A percentile compares a stretch with the other conserved stretches of the same genome.
phyloP scores from a whole-genome alignment of 352 stramenopile genomes.

The Hyaloperonospora brassicae region DNA sequence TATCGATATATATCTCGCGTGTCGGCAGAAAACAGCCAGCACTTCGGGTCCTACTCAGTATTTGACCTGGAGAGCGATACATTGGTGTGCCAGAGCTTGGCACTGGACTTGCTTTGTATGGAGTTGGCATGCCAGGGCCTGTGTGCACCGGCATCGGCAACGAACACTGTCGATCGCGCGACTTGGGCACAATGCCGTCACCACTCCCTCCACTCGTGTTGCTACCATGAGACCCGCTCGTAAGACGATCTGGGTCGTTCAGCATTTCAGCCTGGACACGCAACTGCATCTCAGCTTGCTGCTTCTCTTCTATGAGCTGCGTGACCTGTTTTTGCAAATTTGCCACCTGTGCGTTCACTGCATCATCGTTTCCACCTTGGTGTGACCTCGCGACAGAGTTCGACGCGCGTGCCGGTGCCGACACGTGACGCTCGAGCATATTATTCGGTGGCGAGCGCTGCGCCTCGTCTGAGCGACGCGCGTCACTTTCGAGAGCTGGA shows the following conservation, averaged over 20 bases:
- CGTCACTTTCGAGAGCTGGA: constrained; percentile 18
- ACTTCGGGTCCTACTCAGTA: constrained; percentile 30
- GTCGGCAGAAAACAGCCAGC: constrained; percentile 33
- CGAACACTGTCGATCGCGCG: constrained; percentile 55
- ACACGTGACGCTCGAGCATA: constrained; percentile 67
- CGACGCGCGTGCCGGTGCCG: constrained; percentile 46
- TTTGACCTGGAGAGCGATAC: constrained; percentile 36
- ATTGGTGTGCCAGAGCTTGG: constrained; percentile 24
- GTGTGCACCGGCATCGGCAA: constrained; percentile 44
- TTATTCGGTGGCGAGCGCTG: constrained; percentile 27
- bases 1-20: constrained; percentile 41
- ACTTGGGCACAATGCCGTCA: constrained; percentile 10
- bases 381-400: constrained; percentile 14
- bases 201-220: constrained; percentile 27
- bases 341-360: constrained; percentile 73
- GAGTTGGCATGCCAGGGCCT: constrained; percentile 12
- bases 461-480: constrained; percentile 54
- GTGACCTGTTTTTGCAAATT: constrained; percentile 80
- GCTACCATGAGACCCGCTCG: constrained; percentile 27
- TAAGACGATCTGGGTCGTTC: constrained; percentile 38
- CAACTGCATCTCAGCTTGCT: constrained; percentile 67
- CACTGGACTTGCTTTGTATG: constrained; percentile 7
- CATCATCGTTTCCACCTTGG: constrained; percentile 26
- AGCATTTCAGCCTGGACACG: constrained; percentile 63
- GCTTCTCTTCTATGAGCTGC: constrained; percentile 80